phyloP scores from a whole-genome alignment of 2,329 filamentous ascomycete genomes.

The Fusarium albidum region DNA sequence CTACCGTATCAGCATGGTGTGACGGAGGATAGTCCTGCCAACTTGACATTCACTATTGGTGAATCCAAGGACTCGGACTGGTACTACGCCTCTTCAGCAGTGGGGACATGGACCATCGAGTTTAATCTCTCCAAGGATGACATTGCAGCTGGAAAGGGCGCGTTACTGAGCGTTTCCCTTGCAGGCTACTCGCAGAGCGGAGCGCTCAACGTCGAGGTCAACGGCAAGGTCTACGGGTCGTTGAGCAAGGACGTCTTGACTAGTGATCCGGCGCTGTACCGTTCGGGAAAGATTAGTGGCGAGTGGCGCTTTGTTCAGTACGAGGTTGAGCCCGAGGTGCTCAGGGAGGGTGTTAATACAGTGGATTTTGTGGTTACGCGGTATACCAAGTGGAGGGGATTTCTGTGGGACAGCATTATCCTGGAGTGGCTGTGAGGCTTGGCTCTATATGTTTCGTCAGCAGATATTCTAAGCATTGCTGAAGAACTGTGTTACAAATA shows the following conservation, averaged over 20 bases:
- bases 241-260: constrained; percentile 12
- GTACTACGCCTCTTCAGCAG: constrained; percentile 20
- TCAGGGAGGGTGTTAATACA: constrained; percentile 12
- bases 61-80: constrained; percentile 18
- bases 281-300: constrained; percentile 15
- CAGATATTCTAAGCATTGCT: too few species aligned
- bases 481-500: too few species aligned
- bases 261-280: constrained; percentile 17
- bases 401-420: constrained; percentile 23
- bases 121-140: constrained; percentile 15
- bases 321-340: constrained; percentile 3
- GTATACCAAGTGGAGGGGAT: constrained; percentile 23
- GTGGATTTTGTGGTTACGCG: constrained; percentile 17
- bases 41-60: constrained; percentile 18
- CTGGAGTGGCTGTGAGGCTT: constrained; percentile 10
- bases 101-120: constrained; percentile 19
- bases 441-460: too few species aligned
- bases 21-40: constrained; percentile 16
- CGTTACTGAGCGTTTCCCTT: constrained; percentile 11
- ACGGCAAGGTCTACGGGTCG: constrained; percentile 11
- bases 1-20: constrained; percentile 20
- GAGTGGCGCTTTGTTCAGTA: constrained; percentile 25
- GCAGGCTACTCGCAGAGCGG: constrained; percentile 22
- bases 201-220: constrained; percentile 12
- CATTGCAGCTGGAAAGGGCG: constrained; percentile 11